Evolutionary conservation across 176 grass and related monocot species (phyloP), one percentile per base, ranked within the genome.

Genomic region (Zizania latifolia): DNA sequence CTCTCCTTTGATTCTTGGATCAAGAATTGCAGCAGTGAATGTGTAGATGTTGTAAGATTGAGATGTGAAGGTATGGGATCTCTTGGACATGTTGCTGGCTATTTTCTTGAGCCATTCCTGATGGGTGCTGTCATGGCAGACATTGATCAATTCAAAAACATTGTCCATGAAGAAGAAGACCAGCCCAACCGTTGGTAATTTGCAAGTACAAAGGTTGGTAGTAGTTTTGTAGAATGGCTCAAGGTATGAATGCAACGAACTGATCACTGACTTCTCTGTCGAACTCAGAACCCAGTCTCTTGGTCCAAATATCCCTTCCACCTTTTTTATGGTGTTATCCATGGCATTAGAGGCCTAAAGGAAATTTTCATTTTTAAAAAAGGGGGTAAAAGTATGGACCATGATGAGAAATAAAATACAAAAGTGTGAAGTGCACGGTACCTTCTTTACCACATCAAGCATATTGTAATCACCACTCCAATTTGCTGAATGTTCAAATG

Each of bases 121-220:
- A 23, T 85, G 86, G 35, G 67, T 87, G 60, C 62, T 89, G 0
- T 80, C 59, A 46, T 62, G 82, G 76, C 76, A 92, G 27, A 62
- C 32, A 21, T 79, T 84, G 44, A 98, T 98, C 76, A 98, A 59
- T 43, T 94, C 94, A 36, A 81, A 68, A 45, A 94, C 87, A 87
- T 98, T 88, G 82, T 98, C 94, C 85, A 94, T 92, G 68, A 98
- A 98, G 81, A 97, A 97, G 68, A 98, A 88, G 29, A 90, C 89
- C 14, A 98, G 91, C 26, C 91, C 94, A 68, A 98, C 75, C 12
- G 91, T 94, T 56, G 77, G 83, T 70, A 91, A 65, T 87, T 89
- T 98, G 72, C 88, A 89, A 45, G 82, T 92, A 78, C 91, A 93
- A 66, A 98, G 79, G 78, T 98, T 98, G 37, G 86, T 92, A 0